Evolutionary conservation across 768 basidiomycete genomes (phyloP), one percentile per base, ranked within the genome.

Genomic region (Tylopilus vinaceipallidus): DNA sequence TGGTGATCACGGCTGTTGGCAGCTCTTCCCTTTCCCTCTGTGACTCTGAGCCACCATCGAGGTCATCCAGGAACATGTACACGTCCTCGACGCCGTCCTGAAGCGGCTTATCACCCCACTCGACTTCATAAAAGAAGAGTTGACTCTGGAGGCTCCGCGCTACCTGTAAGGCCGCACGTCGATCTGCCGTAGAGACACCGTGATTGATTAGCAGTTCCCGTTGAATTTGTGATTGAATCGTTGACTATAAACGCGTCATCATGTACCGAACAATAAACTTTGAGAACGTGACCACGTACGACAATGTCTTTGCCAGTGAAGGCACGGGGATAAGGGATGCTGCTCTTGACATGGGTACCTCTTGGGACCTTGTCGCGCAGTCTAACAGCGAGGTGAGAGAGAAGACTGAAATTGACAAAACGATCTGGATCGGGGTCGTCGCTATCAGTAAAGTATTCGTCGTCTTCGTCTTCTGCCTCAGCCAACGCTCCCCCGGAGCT

Each of bases 241-340:
- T 90, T 2, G 87, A 91, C 94, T 93, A 60, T 35, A 14, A 55
- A 49, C 17, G 30, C 20, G 52, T 56, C 45, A 35, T 52, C n/a
- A 57, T 20, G 11, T 23, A 29, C 22, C 14, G 16, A 43, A 24
- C 17, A 34, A 23, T 16, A 14, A 39, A 17, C 16, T 23, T 17
- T 7, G 14, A 45, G 14, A 44, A 48, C 5, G 32, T 22, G 29
- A 30, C n/a, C 12, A 77, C 91, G 61, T 71, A 94, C 89, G 56
- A 98, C 92, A 30, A 95, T 83, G 60, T 98, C 93, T 61, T 90
- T 91, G 6, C 95, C 95, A 3, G 95, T 98, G 58, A 98, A 98
- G 19, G 91, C 88, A 4, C 83, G 75, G 5, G 86, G 88, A 65
- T 95, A 95, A 3, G 90, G 88, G 35, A 98, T 90, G 47, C 92